A percentile compares a stretch with the other conserved stretches of the same genome.
Evolutionary conservation across 2,329 filamentous ascomycete genomes (phyloP).

Genomic region (Fusarium globosum): DNA sequence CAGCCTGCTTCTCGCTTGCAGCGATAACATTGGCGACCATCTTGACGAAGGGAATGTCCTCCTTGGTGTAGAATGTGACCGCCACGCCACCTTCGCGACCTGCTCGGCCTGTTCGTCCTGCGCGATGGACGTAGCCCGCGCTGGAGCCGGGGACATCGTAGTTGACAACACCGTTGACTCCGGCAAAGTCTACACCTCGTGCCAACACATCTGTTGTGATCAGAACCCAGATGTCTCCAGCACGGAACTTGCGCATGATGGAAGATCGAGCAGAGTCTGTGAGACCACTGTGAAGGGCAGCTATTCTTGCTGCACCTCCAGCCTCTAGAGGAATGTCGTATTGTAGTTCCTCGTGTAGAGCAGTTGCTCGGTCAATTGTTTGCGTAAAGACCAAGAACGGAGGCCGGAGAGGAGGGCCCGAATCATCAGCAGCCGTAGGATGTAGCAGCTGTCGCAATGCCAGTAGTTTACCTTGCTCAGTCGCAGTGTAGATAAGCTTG

Average conservation of each 20-base stretch:
- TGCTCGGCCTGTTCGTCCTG: slow-evolving; percentile 89
- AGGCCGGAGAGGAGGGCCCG: slow-evolving; percentile 75
- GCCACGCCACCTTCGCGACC: slow-evolving; percentile 89
- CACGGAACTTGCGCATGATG: slow-evolving; percentile 90
- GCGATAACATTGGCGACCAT: slow-evolving; percentile 93
- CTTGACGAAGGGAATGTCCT: slow-evolving; percentile 90
- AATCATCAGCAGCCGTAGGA: slow-evolving; percentile 68
- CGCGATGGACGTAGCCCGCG: slow-evolving; percentile 91
- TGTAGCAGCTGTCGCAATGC: slow-evolving; percentile 90
- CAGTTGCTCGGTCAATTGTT: slow-evolving; percentile 89
- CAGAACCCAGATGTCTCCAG: slow-evolving; percentile 93
- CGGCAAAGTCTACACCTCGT: slow-evolving; percentile 92
- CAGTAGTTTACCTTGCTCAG: slow-evolving; percentile 92
- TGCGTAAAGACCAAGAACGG: slow-evolving; percentile 97
- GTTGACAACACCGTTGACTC: slow-evolving; percentile 95
- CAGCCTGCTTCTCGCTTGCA: slow-evolving; percentile 78
- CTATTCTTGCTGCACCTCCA: slow-evolving; percentile 84
- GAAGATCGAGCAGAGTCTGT: slow-evolving; percentile 78
- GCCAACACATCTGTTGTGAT: slow-evolving; percentile 96
- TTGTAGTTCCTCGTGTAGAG: slow-evolving; percentile 87
- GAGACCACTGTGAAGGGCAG: slow-evolving; percentile 89
- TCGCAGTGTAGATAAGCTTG: slow-evolving; percentile 89
- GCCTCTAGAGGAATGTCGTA: slow-evolving; percentile 94
- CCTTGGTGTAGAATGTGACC: slow-evolving; percentile 94
- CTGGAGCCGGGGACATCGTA: slow-evolving; percentile 96